phyloP scores from a whole-genome alignment of 495 filamentous ascomycete genomes.

The Podospora conica region DNA sequence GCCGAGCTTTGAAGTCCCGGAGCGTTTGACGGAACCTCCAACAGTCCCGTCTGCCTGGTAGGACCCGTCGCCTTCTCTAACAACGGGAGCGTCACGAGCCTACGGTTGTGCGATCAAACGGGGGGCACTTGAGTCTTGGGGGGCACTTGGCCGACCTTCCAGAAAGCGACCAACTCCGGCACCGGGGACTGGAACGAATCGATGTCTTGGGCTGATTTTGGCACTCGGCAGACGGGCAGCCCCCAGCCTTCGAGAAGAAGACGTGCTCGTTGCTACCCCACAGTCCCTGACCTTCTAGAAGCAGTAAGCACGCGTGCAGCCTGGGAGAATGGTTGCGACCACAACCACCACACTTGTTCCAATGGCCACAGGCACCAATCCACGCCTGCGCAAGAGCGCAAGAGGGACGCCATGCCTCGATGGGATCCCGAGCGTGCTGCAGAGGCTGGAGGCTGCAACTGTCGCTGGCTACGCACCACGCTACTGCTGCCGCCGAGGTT shows the following conservation, averaged over 20 bases:
- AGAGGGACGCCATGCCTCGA: not conserved
- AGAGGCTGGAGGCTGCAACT: not conserved
- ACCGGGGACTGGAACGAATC: not conserved
- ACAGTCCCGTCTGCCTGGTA: not conserved
- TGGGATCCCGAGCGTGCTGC: not conserved
- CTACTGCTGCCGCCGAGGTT: not conserved
- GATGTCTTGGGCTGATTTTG: no score
- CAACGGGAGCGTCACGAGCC: not conserved
- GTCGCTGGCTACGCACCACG: not conserved
- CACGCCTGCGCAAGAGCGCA: not conserved
- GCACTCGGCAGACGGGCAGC: not conserved
- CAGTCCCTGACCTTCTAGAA: conserved; percentile 8
- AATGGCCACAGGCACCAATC: not conserved
- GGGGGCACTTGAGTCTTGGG: not conserved
- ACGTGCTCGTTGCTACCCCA: not conserved
- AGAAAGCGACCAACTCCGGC: not conserved
- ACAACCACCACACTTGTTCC: no score
- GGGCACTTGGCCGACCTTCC: not conserved
- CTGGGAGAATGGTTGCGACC: not conserved
- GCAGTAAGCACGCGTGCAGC: conserved; percentile 7
- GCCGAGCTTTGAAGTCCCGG: not conserved
- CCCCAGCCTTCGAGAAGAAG: not conserved
- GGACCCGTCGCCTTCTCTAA: not conserved
- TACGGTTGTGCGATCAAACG: not conserved
- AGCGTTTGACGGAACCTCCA: not conserved